phyloP scores from a whole-genome alignment of 2,329 filamentous ascomycete genomes.

The Trichoderma arundinaceum region DNA sequence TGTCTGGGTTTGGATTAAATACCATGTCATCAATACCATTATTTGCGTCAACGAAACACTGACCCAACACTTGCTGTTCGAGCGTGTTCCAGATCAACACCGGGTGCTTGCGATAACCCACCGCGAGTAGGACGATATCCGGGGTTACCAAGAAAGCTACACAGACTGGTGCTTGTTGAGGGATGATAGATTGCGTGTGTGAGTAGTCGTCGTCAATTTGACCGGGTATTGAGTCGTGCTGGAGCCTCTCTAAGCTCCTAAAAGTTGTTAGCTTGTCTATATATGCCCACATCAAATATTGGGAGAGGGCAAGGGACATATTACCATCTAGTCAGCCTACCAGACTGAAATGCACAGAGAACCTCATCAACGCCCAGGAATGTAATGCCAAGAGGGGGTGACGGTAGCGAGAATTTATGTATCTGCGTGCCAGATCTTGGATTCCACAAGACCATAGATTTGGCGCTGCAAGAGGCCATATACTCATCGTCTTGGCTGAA shows the following conservation, averaged over 20 bases:
- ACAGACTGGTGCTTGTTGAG: background rate
- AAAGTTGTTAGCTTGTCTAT: background rate
- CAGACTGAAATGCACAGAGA: background rate
- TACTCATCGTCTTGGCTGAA: conserved; percentile 23
- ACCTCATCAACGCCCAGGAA: conserved; percentile 1
- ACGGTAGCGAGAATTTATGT: background rate
- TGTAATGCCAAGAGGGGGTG: background rate
- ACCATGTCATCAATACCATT: conserved; percentile 23
- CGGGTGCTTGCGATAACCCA: conserved; percentile 1
- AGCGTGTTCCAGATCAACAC: background rate
- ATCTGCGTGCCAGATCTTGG: background rate
- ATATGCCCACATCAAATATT: background rate
- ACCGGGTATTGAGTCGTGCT: background rate
- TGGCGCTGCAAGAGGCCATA: conserved; percentile 7
- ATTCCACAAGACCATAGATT: conserved; percentile 7
- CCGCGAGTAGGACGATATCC: background rate
- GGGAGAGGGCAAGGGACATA: background rate
- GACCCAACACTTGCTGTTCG: conserved; percentile 1
- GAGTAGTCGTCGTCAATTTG: background rate
- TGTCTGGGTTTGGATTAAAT: conserved; percentile 15
- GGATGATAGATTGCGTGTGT: background rate
- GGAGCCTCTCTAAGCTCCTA: background rate
- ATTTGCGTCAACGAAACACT: conserved; percentile 7
- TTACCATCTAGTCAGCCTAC: conserved; percentile 13
- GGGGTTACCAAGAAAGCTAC: background rate